These are phyloP conservation scores for Pistacia vera DNA, from an alignment of 345 rosid species.

Conservation along the genomic window DNA sequence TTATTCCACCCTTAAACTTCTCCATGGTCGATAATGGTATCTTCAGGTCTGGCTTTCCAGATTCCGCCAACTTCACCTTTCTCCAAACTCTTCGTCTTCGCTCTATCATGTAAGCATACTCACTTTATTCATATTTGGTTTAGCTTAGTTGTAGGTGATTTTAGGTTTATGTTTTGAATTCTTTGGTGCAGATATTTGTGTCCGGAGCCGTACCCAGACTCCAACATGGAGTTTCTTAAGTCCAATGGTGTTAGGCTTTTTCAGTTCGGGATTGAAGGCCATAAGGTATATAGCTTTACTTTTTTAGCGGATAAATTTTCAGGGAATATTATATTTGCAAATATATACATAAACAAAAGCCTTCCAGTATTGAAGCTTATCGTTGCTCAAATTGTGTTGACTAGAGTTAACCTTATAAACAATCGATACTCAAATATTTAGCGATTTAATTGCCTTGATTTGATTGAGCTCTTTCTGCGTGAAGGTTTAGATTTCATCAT, in stretches of 20 bases:
- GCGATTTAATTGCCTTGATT: background rate
- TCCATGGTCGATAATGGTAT: constrained; percentile 93
- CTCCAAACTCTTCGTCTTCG: constrained; percentile 85
- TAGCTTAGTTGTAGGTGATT: background rate
- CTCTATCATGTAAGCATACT: constrained; percentile 76
- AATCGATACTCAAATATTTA: too few species aligned
- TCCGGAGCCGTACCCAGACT: constrained; percentile 89
- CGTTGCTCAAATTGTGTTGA: background rate
- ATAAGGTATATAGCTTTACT: constrained; percentile 52
- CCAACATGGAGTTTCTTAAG: constrained; percentile 72
- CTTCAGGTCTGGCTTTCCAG: constrained; percentile 96
- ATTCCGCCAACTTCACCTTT: constrained; percentile 84
- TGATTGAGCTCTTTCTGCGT: background rate
- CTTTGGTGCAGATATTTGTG: constrained; percentile 65
- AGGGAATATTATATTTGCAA: background rate
- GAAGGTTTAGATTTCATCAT: background rate
- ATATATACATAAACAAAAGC: too few species aligned
- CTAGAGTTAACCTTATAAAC: too few species aligned
- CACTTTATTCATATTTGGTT: background rate
- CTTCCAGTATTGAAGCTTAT: background rate
- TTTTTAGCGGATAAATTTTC: background rate
- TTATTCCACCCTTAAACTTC: constrained; percentile 88
- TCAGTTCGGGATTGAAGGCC: constrained; percentile 89
- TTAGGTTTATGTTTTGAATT: constrained; percentile 20
- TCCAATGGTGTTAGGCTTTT: constrained; percentile 78